Evolutionary conservation across 345 rosid species (phyloP), one percentile per base, ranked within the genome.

Genomic region (Rhizophora mangle): DNA sequence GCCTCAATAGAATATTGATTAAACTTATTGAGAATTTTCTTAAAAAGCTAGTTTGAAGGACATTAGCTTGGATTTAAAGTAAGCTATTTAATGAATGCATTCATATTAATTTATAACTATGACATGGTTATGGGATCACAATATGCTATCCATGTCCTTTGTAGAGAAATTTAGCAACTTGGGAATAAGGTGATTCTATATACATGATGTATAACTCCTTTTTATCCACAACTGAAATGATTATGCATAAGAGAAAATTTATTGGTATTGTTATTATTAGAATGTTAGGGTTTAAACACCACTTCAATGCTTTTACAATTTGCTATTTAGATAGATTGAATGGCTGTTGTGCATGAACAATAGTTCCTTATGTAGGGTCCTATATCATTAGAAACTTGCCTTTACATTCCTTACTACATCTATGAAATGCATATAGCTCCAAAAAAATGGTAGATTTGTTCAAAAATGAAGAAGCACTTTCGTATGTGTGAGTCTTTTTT

Each of bases 21-120:
- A 29, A 37, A 65, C 62, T 58, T 73, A 32, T 10, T 21, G 43
- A 57, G 51, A 64, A n/a, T 66, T 16, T 24, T 36, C 15, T 59
- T 46, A 31, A 20, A 30, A 18, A 18, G 6, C 31, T 30, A 3
- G 52, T 18, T 32, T 29, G 47, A 32, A 61, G 30, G 49, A 43
- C 53, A 36, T 30, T 6, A 15, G 34, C 49, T 65, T 39, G 46
- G 46, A 39, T 61, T 60, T 49, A 52, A 27, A 11, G 58, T 27
- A 52, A 54, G 54, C 63, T 62, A 21, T 9, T 47, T 34, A 60
- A 62, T 60, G 54, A 19, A 8, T 60, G 43, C 63, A 10, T n/a
- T 65, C 54, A 32, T 31, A 10, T 10, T 39, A 10, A 11, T 15
- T 39, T 39, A 39, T 4, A 39, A 15, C 46, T 39, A 39, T 15